A percentile compares a stretch with the other conserved stretches of the same genome.
Conservation (phyloP, 2,329 filamentous ascomycete genomes). For the Fusarium keratoplasticum region DNA sequence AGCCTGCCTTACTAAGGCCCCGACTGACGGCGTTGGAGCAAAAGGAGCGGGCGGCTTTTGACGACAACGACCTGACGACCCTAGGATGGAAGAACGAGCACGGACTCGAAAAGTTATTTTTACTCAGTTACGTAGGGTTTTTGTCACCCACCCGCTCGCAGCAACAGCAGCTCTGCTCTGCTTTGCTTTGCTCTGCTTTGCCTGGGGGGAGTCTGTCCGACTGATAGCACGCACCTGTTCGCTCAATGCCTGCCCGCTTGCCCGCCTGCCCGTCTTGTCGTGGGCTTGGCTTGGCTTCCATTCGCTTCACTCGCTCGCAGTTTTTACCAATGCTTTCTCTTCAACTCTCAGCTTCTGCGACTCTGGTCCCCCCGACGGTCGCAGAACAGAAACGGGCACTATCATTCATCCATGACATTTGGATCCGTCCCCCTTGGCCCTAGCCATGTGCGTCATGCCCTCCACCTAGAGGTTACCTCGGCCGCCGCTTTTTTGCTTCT, state of each 20-base stretch:
- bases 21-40: background rate
- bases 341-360: constrained; percentile 8
- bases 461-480: constrained; percentile 19
- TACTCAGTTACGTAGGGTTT: constrained; percentile 42
- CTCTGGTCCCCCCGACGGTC: constrained; percentile 15
- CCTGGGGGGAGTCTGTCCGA: constrained; percentile 8
- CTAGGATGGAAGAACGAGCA: constrained; percentile 24
- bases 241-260: background rate
- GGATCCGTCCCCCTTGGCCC: constrained; percentile 14
- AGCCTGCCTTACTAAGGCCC: constrained; percentile 2
- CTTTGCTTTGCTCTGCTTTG: constrained; percentile 3
- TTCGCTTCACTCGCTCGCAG: constrained; percentile 11
- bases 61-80: constrained; percentile 4
- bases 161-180: background rate
- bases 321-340: constrained; percentile 4
- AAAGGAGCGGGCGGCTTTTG: constrained; percentile 1
- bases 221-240: background rate
- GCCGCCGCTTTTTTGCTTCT: constrained; percentile 22
- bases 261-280: background rate
- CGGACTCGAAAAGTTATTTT: constrained; percentile 48
- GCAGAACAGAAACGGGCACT: constrained; percentile 23
- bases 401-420: constrained; percentile 25
- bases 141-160: constrained; percentile 36
- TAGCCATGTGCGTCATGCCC: constrained; percentile 38
- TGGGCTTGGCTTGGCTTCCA: constrained; percentile 7